These are phyloP conservation scores for Gossypium anomalum DNA, from an alignment of 345 rosid species.

Conservation along the genomic window DNA sequence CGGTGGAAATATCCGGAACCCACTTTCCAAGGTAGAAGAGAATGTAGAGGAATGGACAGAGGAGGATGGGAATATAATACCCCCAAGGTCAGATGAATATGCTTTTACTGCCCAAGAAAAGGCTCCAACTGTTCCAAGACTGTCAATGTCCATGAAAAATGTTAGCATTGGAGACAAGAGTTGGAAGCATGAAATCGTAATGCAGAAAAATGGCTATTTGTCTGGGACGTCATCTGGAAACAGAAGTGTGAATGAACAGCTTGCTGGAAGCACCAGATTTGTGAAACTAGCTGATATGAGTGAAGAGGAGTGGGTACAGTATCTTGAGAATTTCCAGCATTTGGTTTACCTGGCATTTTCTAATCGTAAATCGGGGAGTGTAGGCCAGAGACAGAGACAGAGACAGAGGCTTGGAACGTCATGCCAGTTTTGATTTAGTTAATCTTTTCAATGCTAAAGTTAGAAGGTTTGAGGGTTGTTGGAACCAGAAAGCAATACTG, in stretches of 20 bases:
- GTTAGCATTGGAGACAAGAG: conserved; percentile 41
- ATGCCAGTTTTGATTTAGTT: conserved; percentile 44
- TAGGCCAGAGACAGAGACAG: conserved; percentile 41
- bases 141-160: conserved; percentile 45
- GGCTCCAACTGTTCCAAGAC: conserved; percentile 21
- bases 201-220: conserved; percentile 37
- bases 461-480: not conserved
- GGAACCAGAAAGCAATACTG: not conserved
- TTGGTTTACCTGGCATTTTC: conserved; percentile 36
- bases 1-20: conserved; percentile 21
- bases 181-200: conserved; percentile 23
- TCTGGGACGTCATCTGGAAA: conserved; percentile 54
- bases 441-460: not conserved
- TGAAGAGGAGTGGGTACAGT: conserved; percentile 50
- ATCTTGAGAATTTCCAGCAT: conserved; percentile 44
- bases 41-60: conserved; percentile 27
- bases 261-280: conserved; percentile 52
- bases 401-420: conserved; percentile 68
- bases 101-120: not conserved
- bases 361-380: conserved; percentile 25
- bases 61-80: conserved; percentile 13
- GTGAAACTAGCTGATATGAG: conserved; percentile 58
- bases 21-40: conserved; percentile 46
- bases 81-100: conserved; percentile 15
- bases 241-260: conserved; percentile 62